These are phyloP conservation scores for Omphalea diandra DNA, from an alignment of 441 rosid species.

Conservation along the genomic window DNA sequence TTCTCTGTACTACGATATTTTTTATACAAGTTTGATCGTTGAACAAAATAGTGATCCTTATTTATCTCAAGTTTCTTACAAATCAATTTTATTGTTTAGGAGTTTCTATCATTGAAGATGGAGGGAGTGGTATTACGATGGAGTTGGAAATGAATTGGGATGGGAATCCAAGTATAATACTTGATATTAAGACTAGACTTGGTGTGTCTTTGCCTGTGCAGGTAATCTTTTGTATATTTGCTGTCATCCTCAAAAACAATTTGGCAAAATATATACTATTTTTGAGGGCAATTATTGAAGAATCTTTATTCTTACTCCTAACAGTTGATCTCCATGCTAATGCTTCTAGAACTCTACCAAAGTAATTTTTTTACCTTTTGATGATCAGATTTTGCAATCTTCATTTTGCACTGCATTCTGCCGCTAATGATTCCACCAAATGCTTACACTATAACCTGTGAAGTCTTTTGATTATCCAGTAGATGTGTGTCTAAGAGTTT, in stretches of 20 bases:
- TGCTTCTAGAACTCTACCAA: background rate
- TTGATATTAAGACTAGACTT: constrained; percentile 69
- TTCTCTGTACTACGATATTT: background rate
- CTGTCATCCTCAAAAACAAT: background rate
- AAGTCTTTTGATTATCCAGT: background rate
- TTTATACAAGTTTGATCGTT: background rate
- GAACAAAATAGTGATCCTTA: background rate
- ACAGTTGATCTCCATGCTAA: background rate
- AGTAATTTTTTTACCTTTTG: background rate
- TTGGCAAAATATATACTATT: background rate
- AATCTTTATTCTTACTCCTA: background rate
- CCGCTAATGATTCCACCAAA: background rate
- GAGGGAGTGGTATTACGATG: constrained; percentile 61
- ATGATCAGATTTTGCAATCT: background rate
- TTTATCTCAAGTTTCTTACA: constrained; percentile 6
- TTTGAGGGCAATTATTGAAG: constrained; percentile 1
- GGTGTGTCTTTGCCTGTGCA: constrained; percentile 85
- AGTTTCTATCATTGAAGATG: constrained; percentile 63
- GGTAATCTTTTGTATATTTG: constrained; percentile 43
- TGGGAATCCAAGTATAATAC: constrained; percentile 80
- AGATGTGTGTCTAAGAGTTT: background rate
- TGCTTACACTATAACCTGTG: background rate
- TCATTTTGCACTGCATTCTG: background rate
- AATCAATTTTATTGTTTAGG: constrained; percentile 40
- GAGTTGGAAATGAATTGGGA: constrained; percentile 99